A percentile compares a stretch with the other conserved stretches of the same genome.
These are phyloP conservation scores for Botrytis byssoidea DNA, from an alignment of 2,329 filamentous ascomycete species.

Conservation along the genomic window DNA sequence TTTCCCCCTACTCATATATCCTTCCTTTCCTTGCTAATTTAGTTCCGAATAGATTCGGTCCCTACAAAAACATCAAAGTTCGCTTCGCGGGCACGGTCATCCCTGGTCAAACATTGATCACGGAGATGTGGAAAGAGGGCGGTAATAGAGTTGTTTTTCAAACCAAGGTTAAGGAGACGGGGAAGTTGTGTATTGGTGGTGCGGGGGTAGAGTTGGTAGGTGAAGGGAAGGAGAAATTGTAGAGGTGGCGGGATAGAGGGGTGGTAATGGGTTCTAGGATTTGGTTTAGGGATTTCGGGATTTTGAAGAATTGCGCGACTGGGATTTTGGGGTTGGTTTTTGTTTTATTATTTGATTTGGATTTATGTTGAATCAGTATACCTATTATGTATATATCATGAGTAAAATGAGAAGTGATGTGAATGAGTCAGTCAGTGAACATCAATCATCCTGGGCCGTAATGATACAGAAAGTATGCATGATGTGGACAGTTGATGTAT, in stretches of 20 bases:
- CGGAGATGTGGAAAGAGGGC: conserved; percentile 92
- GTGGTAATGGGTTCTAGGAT: background rate
- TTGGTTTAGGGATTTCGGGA: background rate
- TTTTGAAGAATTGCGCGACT: background rate
- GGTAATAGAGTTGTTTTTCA: conserved; percentile 78
- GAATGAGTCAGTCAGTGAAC: background rate
- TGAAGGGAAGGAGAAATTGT: conserved; percentile 16
- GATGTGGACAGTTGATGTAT: background rate
- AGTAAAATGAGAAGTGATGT: background rate
- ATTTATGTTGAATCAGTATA: too few relatives aligned
- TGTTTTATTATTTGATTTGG: too few relatives aligned
- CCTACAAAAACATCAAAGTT: conserved; percentile 89
- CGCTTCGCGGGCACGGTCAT: conserved; percentile 83
- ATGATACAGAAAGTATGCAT: background rate
- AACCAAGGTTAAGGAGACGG: conserved; percentile 86
- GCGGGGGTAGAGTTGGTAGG: conserved; percentile 69
- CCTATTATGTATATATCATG: background rate
- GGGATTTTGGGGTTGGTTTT: too few relatives aligned
- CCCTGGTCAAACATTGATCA: conserved; percentile 84
- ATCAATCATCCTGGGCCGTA: background rate
- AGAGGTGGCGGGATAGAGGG: background rate
- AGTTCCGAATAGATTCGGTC: conserved; percentile 50
- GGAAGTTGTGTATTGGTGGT: conserved; percentile 80
- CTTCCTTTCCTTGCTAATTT: background rate
- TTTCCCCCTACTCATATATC: too few relatives aligned